Evolutionary conservation across 2,329 filamentous ascomycete species (phyloP).

Genomic region (Colletotrichum scovillei): DNA sequence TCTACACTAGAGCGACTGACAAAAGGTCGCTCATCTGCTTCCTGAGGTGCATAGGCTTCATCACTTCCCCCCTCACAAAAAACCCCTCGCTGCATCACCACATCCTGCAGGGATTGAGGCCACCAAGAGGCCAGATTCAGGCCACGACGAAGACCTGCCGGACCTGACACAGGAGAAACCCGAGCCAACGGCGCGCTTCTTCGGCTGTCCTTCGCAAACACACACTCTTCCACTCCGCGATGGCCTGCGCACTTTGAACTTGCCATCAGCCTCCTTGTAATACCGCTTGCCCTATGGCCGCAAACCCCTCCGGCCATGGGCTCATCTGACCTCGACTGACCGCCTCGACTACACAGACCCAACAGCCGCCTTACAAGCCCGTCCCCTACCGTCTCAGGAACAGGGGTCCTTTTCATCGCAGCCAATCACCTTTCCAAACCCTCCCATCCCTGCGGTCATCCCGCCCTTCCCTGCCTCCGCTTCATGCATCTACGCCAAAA

Average conservation of each 20-base stretch:
- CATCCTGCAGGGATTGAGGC: not conserved
- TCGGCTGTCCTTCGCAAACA: constrained; percentile 10
- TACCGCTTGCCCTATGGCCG: constrained; percentile 7
- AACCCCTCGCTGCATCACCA: not conserved
- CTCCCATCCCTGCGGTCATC: constrained; percentile 31
- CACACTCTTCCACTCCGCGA: not conserved
- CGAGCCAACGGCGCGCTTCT: constrained; percentile 29
- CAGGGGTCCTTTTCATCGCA: constrained; percentile 6
- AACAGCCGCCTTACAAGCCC: constrained; percentile 23
- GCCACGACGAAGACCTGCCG: not conserved
- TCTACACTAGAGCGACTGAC: not conserved
- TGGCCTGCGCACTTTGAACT: not conserved
- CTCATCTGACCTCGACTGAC: constrained; percentile 35
- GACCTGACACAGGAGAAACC: constrained; percentile 12
- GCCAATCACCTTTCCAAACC: constrained; percentile 19
- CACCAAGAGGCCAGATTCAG: not conserved
- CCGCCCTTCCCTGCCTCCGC: constrained; percentile 30
- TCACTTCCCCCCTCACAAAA: not conserved
- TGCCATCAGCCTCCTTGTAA: not conserved
- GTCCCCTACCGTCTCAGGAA: constrained; percentile 26
- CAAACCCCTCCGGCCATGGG: constrained; percentile 23
- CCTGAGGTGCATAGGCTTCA: not conserved
- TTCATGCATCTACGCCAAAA: constrained; percentile 29
- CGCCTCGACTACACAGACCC: constrained; percentile 25
- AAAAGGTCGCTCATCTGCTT: not conserved